Evolutionary conservation across 805 yeast species (phyloP).

Genomic region (Trichomonascus vanleenenianus): DNA sequence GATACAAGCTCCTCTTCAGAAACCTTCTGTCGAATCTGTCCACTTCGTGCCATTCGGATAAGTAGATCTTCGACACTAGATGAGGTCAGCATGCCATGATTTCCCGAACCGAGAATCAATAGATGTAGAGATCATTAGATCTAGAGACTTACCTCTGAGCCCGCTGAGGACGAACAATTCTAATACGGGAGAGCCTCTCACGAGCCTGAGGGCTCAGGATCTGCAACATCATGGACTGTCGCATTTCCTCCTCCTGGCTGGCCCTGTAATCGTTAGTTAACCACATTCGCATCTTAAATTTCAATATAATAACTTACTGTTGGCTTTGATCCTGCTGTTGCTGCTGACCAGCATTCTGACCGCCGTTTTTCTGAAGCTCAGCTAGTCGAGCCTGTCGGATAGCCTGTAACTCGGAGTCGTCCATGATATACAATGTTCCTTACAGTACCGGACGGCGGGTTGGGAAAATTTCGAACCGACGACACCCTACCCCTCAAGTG

Average conservation of each 20-base stretch:
- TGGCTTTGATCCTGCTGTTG: neutral
- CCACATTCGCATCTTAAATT: too few relatives aligned
- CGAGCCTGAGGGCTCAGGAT: constrained; percentile 76
- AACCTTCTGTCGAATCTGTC: constrained; percentile 68
- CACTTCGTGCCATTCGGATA: constrained; percentile 62
- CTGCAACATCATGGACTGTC: constrained; percentile 46
- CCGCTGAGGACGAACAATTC: constrained; percentile 85
- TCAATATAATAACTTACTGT: neutral
- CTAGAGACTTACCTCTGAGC: constrained; percentile 47
- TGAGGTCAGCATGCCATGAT: too few relatives aligned
- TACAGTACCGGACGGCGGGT: neutral
- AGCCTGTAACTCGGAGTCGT: constrained; percentile 79
- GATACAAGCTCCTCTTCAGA: constrained; percentile 76
- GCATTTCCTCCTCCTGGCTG: constrained; percentile 33
- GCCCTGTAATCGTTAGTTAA: neutral
- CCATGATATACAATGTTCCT: constrained; percentile 50
- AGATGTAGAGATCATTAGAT: neutral
- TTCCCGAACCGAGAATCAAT: neutral
- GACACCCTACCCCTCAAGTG: too few relatives aligned
- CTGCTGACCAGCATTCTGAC: constrained; percentile 12
- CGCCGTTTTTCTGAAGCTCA: constrained; percentile 53
- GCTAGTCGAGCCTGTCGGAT: constrained; percentile 88
- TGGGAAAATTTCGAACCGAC: neutral
- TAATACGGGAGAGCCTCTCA: constrained; percentile 77
- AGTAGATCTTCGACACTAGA: constrained; percentile 74